Base-by-base conservation (phyloP, 106 monocot genomes). In the Dendrobium chrysotoxum region DNA sequence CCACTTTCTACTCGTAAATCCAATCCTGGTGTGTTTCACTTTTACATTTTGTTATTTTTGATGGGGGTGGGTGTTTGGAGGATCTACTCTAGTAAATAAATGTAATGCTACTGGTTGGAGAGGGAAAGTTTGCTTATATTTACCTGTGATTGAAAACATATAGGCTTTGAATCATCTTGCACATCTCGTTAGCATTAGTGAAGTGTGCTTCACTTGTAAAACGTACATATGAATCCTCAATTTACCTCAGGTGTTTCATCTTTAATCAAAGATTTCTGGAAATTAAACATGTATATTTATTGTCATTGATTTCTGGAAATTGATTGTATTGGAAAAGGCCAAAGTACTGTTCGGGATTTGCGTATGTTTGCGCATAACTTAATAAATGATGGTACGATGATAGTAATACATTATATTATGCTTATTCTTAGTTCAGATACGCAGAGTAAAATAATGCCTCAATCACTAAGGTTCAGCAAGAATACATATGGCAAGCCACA, bases 401-500 rank as follows among this genome's bases (percentile, higher is more conserved):
- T 28, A 5, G 28, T 13, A 28, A 68, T 15, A 68, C 68, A 68
- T 68, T 68, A 5, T 75, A 25, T 46, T 45, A 45, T 23, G 8
- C 42, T 26, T 76, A 47, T 66, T 72, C 78, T 77, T 92, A 89
- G 89, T 83, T 85, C 89, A 94, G 97, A 98, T 87, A 88, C 82
- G 21, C 53, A 89, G 79, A 70, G 64, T 78, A 80, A 53, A 85
- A 50, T 87, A 66, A 79, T 75, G 84, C 91, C 97, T 83, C 82
- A 66, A 76, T 85, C 88, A 45, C 82, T 98, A 47, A 84, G 88
- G 75, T 98, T 98, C 79, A 83, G 77, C 81, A 95, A 89, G 77
- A 95, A 91, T 76, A 55, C n/a, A 76, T 92, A 88, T 88, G 98
- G 94, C 21, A 98, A 98, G 83, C 98, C 95, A 74, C 89, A 98